Base-by-base conservation (phyloP, 345 rosid genomes). In the Gynandropsis gynandra region DNA sequence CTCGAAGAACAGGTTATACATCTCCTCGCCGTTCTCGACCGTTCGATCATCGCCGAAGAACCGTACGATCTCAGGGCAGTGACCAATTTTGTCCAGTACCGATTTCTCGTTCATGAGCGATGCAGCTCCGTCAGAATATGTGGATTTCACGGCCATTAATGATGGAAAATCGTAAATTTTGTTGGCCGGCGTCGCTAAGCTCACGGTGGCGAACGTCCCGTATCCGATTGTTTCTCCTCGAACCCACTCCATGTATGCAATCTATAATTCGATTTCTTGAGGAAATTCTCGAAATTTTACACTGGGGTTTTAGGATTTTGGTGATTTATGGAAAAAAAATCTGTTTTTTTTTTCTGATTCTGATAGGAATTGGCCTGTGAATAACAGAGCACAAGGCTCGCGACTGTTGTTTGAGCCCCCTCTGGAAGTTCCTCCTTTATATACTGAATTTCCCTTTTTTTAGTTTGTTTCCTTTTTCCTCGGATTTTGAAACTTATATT, bases 201-300 rank as follows among this genome's bases (percentile, higher is more conserved):
- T 71, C 11, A 88, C 82, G 7, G 77, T 71, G 16, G 83, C 79
- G 50, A 83, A 83, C n/a, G 83, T 64, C 24, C 96, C 96, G 52
- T 42, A 62, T 5, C 89, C 93, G 47, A 83, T 68, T 15, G 72
- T 62, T 16, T 73, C 77, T 31, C 96, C 94, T 62, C 96, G 73
- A 62, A 66, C 52, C 93, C 89, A 83, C 60, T 75, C 81, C 80
- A 80, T 24, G 65, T 4, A 56, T 4, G 38, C 29, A 48, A 51
- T 7, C 24, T 50, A 31, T 24, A 17, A 33, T n/a, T 10, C 5
- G 47, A 16, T 46, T 54, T 7, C 0, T 40, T 1, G 15, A 9
- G n/a, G 20, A 19, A 9, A 8, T 12, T 42, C 9, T 2, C 0
- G 46, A 14, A 9, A 9, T 9, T 42, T n/a, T 42, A 44, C 5